Percentiles rank a stretch among this genome's conserved stretches.
phyloP scores from a whole-genome alignment of 2,329 filamentous ascomycete species.

The Botrytis sinoallii region DNA sequence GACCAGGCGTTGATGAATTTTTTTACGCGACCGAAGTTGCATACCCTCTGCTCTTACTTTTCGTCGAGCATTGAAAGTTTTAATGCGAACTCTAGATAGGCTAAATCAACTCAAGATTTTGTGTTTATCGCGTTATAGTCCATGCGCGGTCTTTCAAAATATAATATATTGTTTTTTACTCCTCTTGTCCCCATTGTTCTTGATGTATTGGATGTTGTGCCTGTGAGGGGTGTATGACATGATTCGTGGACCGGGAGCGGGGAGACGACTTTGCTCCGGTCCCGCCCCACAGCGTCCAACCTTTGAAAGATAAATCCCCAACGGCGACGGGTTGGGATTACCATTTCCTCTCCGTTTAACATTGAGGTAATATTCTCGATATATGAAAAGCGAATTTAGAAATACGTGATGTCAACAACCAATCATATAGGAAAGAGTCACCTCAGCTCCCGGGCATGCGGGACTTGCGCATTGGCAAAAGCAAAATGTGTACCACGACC shows the following conservation, averaged over 20 bases:
- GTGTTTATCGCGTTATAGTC: background rate
- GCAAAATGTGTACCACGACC: constrained; percentile 8
- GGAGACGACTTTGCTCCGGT: background rate
- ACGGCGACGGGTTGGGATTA: constrained; percentile 8
- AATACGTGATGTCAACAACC: constrained; percentile 4
- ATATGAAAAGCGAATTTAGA: background rate
- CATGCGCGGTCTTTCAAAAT: background rate
- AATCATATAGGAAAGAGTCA: background rate
- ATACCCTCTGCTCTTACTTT: constrained; percentile 20
- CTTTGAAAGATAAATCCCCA: background rate
- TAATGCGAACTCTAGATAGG: constrained; percentile 20
- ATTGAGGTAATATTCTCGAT: background rate
- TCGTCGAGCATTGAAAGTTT: constrained; percentile 17
- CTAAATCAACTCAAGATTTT: constrained; percentile 15
- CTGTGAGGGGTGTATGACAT: background rate
- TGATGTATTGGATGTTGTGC: background rate
- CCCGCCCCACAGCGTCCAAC: background rate
- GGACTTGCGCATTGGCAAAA: constrained; percentile 18
- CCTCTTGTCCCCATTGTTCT: background rate
- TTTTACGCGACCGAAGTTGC: constrained; percentile 19
- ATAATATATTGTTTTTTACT: background rate
- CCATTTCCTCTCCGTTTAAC: constrained; percentile 1
- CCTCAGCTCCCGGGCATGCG: constrained; percentile 8
- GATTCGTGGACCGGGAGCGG: constrained; percentile 2
- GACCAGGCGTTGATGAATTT: constrained; percentile 17